These are phyloP conservation scores for Microstegium vimineum DNA, from an alignment of 176 grass and related monocot genomes.

Conservation along the genomic window DNA sequence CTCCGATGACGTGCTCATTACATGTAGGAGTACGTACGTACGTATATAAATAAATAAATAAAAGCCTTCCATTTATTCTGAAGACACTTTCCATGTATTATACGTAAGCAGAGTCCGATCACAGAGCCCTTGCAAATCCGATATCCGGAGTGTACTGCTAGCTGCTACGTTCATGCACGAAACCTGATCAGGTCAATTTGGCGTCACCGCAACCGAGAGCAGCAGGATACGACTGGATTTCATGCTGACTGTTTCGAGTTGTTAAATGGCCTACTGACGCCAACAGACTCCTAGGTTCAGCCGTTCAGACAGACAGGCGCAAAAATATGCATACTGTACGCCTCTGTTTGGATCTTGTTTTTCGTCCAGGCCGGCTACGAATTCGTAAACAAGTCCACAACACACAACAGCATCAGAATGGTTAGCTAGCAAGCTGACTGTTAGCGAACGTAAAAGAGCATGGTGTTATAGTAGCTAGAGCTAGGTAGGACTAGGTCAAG, in stretches of 20 bases:
- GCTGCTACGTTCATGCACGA: not conserved
- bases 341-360: not conserved
- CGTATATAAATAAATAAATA: too few species aligned
- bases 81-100: too few species aligned
- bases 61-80: too few species aligned
- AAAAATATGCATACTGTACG: not conserved
- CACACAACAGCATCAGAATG: too few species aligned
- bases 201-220: slow-evolving; percentile 9
- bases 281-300: slow-evolving; percentile 14
- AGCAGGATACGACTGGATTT: slow-evolving; percentile 30
- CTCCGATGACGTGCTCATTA: too few species aligned
- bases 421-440: not conserved
- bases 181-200: slow-evolving; percentile 11
- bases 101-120: slow-evolving; percentile 1
- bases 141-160: not conserved
- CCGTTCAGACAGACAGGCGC: too few species aligned
- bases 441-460: not conserved
- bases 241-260: not conserved
- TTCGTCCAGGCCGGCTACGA: not conserved
- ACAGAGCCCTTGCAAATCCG: not conserved
- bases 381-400: not conserved
- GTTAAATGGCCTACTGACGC: not conserved
- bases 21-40: too few species aligned
- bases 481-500: too few species aligned
- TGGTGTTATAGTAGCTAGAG: too few species aligned